phyloP scores from a whole-genome alignment of 2,329 filamentous ascomycete genomes.

The Clonostachys byssicola region DNA sequence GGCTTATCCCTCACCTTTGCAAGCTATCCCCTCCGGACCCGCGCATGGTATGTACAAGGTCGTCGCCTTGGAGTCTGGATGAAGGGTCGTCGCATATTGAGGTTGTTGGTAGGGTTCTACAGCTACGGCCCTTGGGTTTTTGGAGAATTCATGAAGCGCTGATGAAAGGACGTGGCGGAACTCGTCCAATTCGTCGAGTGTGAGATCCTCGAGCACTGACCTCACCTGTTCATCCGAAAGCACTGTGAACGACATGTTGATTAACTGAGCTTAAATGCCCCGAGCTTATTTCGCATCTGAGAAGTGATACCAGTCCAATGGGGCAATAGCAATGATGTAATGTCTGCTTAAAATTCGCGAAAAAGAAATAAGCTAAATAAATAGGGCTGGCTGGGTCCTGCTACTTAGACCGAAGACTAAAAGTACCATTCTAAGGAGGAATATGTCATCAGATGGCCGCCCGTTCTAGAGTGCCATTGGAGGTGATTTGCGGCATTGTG shows the following conservation, averaged over 20 bases:
- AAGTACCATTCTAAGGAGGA: too few relatives aligned
- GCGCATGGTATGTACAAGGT: constrained; percentile 74
- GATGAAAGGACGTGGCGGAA: constrained; percentile 44
- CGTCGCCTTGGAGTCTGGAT: constrained; percentile 44
- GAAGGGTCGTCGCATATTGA: constrained; percentile 42
- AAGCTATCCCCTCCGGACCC: constrained; percentile 57
- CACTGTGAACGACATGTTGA: constrained; percentile 50
- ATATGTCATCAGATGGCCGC: too few relatives aligned
- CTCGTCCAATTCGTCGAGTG: constrained; percentile 42
- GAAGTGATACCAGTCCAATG: too few relatives aligned
- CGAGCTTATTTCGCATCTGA: too few relatives aligned
- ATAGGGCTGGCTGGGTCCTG: too few relatives aligned
- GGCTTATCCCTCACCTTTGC: constrained; percentile 50
- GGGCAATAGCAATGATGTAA: too few relatives aligned
- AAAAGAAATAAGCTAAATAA: too few relatives aligned
- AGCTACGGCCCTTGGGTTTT: constrained; percentile 38
- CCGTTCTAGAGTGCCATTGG: too few relatives aligned
- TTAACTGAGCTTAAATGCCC: too few relatives aligned
- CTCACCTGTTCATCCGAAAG: constrained; percentile 55
- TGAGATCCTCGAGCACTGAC: constrained; percentile 48
- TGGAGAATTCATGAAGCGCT: constrained; percentile 60
- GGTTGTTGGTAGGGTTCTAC: constrained; percentile 50
- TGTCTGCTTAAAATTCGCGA: too few relatives aligned
- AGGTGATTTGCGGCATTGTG: too few relatives aligned
- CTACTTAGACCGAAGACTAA: too few relatives aligned